Conservation (phyloP, 345 rosid genomes). For the Hirschfeldia incana region DNA sequence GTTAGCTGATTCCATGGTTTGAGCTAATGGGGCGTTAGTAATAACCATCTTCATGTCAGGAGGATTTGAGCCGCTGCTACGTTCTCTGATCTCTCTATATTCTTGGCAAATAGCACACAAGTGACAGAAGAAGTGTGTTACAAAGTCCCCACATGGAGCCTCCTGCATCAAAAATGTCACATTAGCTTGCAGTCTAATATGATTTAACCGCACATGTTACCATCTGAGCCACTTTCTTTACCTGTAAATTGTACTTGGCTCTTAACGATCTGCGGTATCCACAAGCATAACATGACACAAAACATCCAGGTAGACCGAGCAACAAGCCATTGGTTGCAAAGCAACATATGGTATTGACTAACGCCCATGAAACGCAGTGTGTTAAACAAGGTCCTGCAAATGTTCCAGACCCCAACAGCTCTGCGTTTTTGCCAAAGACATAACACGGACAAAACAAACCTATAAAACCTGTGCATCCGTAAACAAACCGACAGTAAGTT, state of each 20-base stretch:
- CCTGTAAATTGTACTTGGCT: constrained; percentile 71
- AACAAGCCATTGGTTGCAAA: constrained; percentile 65
- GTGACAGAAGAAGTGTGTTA: constrained; percentile 87
- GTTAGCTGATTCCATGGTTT: constrained; percentile 53
- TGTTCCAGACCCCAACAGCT: constrained; percentile 86
- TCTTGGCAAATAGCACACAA: constrained; percentile 93
- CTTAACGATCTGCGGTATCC: constrained; percentile 74
- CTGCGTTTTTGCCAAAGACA: constrained; percentile 85
- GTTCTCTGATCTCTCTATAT: constrained; percentile 75
- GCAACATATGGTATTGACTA: constrained; percentile 70
- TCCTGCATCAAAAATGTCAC: constrained; percentile 53
- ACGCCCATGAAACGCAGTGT: constrained; percentile 72
- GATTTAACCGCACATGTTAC: background rate
- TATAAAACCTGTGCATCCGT: constrained; percentile 54
- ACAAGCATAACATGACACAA: constrained; percentile 80
- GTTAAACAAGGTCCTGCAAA: constrained; percentile 73
- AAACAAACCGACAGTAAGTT: constrained; percentile 12
- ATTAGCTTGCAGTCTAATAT: background rate
- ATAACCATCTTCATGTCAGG: constrained; percentile 47
- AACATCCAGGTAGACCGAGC: constrained; percentile 87
- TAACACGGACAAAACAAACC: constrained; percentile 88
- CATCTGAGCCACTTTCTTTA: constrained; percentile 24
- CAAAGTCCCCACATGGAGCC: constrained; percentile 82
- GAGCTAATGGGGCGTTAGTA: constrained; percentile 45
- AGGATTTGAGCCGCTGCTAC: constrained; percentile 35